Evolutionary conservation across 148 eudicot species (phyloP), one percentile per base, ranked within the genome.

Genomic region (Rhododendron simsii): DNA sequence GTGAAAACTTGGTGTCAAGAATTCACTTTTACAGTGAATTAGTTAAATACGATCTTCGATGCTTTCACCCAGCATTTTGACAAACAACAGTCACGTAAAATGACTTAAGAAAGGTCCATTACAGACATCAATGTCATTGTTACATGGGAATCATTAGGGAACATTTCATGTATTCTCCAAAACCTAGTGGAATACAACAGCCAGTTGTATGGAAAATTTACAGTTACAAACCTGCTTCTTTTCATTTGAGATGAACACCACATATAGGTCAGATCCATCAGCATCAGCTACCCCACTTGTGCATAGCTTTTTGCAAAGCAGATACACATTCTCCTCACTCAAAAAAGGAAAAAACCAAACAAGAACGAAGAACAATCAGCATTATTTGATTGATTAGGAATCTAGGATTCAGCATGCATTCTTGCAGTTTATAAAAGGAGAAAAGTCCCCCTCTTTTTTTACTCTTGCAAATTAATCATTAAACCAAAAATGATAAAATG

Each of bases 251-350:
- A 96, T 95, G 89, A 96, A 94, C 83, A 93, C 93, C 83, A 93
- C 95, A 90, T 86, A 94, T 28, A 96, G 93, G 88, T 96, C 97
- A 61, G 98, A 94, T 80, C 91, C 93, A 83, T 95, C 89, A 15
- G 90, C 77, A 57, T 91, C 90, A 61, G 93, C 94, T 41, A 87
- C 53, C 83, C 95, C 96, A 61, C 88, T 88, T 78, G 92, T 79
- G 55, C 87, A 84, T 7, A 96, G 88, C 87, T 90, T 94, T 89
- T 93, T 92, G 94, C 94, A 93, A 74, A 96, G 96, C 82, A 88
- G 79, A 87, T 96, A 96, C 41, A 94, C 96, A 85, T 96, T 96
- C 92, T 96, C 99, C 88, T 96, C 99, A 57, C 99, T 96, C 33
- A 85, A 87, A 33, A 71, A 83, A 84, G 47, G 53, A 35, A 14